These are phyloP conservation scores for Fusarium sp. DNA, from an alignment of 2,329 filamentous ascomycete genomes.

Conservation along the genomic window DNA sequence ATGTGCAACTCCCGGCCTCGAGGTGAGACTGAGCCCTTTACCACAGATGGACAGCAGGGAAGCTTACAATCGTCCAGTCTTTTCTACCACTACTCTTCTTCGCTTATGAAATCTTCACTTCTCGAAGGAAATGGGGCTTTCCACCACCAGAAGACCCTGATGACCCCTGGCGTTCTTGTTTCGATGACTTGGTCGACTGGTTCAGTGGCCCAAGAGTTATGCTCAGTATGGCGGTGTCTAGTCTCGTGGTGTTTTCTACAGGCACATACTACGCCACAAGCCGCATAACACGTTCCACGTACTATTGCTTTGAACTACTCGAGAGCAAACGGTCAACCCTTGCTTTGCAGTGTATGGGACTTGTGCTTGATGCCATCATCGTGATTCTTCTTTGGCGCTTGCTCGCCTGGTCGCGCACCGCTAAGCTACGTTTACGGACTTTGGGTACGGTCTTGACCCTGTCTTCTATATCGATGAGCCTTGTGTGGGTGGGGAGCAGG, in stretches of 20 bases:
- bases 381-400: constrained; percentile 61
- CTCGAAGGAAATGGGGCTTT: constrained; percentile 44
- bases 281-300: constrained; percentile 57
- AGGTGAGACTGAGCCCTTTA: constrained; percentile 47
- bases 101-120: constrained; percentile 55
- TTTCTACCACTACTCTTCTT: constrained; percentile 58
- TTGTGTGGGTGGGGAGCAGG: constrained; percentile 49
- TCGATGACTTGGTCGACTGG: constrained; percentile 60
- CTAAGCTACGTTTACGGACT: constrained; percentile 56
- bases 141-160: constrained; percentile 49
- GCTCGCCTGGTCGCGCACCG: constrained; percentile 60
- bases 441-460: constrained; percentile 54
- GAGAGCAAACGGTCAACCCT: constrained; percentile 52
- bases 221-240: constrained; percentile 48
- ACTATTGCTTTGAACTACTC: constrained; percentile 57
- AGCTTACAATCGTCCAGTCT: constrained; percentile 48
- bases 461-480: constrained; percentile 50
- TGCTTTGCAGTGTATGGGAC: constrained; percentile 54
- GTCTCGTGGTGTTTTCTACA: constrained; percentile 51
- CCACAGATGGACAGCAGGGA: not conserved
- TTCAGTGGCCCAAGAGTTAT: constrained; percentile 52
- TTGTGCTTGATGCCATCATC: constrained; percentile 58
- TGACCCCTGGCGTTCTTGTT: constrained; percentile 58
- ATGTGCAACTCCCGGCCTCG: constrained; percentile 60
- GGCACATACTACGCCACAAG: constrained; percentile 54